phyloP scores from a whole-genome alignment of 805 yeast species.

The Candida sakaeoensis region DNA sequence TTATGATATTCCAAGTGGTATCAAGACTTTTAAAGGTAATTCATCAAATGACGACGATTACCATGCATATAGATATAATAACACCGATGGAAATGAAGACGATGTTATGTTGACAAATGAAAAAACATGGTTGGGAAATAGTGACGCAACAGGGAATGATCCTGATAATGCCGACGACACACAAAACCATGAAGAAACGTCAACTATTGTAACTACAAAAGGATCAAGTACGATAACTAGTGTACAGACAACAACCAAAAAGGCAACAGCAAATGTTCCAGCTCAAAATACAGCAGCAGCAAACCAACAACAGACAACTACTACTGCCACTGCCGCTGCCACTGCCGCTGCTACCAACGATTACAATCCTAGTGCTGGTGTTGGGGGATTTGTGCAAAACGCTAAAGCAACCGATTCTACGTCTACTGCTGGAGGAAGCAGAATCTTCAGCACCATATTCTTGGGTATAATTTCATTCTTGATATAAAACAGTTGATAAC shows the following conservation, averaged over 20 bases:
- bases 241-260: slow-evolving; percentile 11
- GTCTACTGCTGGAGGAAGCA: slow-evolving; percentile 11
- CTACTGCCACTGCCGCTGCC: slow-evolving; percentile 10
- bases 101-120: slow-evolving; percentile 60
- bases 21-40: slow-evolving; percentile 28
- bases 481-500: background rate
- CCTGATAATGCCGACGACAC: slow-evolving; percentile 34
- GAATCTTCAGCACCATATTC: background rate
- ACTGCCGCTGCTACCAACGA: slow-evolving; percentile 8
- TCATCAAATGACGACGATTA: slow-evolving; percentile 54
- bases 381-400: slow-evolving; percentile 40
- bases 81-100: slow-evolving; percentile 34
- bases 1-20: slow-evolving; percentile 66
- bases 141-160: slow-evolving; percentile 66
- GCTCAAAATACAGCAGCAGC: slow-evolving; percentile 15
- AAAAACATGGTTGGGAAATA: slow-evolving; percentile 53
- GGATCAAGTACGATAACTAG: slow-evolving; percentile 19
- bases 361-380: slow-evolving; percentile 16
- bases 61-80: slow-evolving; percentile 43
- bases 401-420: slow-evolving; percentile 11
- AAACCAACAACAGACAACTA: slow-evolving; percentile 5
- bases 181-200: slow-evolving; percentile 10
- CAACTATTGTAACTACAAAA: slow-evolving; percentile 14
- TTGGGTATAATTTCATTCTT: background rate
- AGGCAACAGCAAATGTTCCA: slow-evolving; percentile 9